Percentiles rank a stretch among this genome's conserved stretches.
phyloP scores from a whole-genome alignment of 2,329 filamentous ascomycete genomes.

The Corniculantispora saksenae region DNA sequence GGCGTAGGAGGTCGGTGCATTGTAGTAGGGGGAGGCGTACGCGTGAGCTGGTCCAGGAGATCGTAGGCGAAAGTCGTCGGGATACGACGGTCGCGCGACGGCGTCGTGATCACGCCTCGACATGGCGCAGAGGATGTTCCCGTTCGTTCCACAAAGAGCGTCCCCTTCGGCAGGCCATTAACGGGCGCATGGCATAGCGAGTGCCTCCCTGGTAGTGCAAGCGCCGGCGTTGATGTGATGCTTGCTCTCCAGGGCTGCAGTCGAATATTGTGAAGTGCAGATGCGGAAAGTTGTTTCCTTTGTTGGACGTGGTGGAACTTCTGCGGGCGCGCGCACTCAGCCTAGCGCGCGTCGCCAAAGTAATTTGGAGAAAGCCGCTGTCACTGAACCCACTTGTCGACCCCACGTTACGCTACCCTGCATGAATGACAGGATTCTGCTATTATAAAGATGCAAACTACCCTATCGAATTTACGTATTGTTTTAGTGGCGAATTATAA shows the following conservation, averaged over 20 bases:
- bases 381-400: background rate
- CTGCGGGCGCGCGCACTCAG: background rate
- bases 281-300: background rate
- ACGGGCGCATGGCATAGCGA: background rate
- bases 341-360: background rate
- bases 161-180: constrained; percentile 1
- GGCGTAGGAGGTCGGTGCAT: background rate
- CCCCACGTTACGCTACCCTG: background rate
- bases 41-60: background rate
- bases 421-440: background rate
- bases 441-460: background rate
- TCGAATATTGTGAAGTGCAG: background rate
- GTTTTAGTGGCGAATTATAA: no score
- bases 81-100: background rate
- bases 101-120: constrained; percentile 9
- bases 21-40: background rate
- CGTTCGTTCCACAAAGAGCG: constrained; percentile 13
- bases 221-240: background rate
- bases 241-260: background rate
- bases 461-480: no score
- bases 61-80: background rate
- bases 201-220: background rate
- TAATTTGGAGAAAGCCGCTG: background rate
- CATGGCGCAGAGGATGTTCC: constrained; percentile 6
- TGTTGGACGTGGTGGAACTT: background rate